These are phyloP conservation scores for Chlamydomonas incerta DNA, from an alignment of 139 green algal genomes.

Conservation along the genomic window DNA sequence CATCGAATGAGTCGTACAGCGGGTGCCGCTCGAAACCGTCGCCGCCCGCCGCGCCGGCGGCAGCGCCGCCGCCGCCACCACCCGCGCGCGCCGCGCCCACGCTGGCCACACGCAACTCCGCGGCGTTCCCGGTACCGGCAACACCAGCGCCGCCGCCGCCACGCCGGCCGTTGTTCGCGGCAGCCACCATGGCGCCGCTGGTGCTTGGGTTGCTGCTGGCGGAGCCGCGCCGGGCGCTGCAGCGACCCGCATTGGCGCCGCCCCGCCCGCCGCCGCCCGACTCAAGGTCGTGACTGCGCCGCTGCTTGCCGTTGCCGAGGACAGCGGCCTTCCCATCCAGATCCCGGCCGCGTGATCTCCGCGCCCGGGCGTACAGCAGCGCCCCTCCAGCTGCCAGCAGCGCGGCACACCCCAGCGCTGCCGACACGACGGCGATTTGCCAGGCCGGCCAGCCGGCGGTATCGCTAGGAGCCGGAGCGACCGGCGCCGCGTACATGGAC, in stretches of 20 bases:
- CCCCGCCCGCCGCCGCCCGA: neutral
- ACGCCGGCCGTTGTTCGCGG: too few relatives aligned
- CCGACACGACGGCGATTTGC: neutral
- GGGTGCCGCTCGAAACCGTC: neutral
- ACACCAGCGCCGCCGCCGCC: too few relatives aligned
- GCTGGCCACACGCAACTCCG: neutral
- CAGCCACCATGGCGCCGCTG: too few relatives aligned
- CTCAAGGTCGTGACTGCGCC: neutral
- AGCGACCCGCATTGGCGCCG: neutral
- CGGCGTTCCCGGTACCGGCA: too few relatives aligned
- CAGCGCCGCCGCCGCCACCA: neutral
- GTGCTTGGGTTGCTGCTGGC: too few relatives aligned
- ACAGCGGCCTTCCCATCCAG: neutral
- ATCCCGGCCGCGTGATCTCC: neutral
- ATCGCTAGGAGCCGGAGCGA: neutral
- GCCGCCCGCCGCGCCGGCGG: too few relatives aligned
- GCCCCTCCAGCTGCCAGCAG: neutral
- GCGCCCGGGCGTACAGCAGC: neutral
- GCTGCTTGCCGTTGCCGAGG: neutral
- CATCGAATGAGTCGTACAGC: conserved; percentile 32
- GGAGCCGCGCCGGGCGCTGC: too few relatives aligned
- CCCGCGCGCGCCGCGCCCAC: too few relatives aligned
- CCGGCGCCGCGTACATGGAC: neutral
- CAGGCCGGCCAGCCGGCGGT: neutral
- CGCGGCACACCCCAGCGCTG: neutral